Percentiles rank a stretch among this genome's conserved stretches.
Evolutionary conservation across 148 eudicot species (phyloP).

Genomic region (Polygonum maritimum): DNA sequence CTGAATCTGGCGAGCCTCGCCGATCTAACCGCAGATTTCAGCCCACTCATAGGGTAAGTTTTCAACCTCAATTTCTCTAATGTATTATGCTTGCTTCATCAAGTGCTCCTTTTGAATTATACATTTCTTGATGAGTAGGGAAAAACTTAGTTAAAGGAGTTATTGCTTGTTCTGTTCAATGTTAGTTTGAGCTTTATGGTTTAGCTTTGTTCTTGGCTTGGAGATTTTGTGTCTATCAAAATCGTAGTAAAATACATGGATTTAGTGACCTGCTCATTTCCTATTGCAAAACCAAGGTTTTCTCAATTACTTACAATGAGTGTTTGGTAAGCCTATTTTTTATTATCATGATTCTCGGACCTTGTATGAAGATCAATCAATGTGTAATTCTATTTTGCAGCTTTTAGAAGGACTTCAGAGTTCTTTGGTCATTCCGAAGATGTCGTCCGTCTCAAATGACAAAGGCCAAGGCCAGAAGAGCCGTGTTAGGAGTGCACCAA

Average conservation of each 20-base stretch:
- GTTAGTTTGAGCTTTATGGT: not conserved
- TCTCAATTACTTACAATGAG: not conserved
- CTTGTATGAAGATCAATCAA: not conserved
- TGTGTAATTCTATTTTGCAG: constrained; percentile 19
- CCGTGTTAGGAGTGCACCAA: not conserved
- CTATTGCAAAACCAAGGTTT: not conserved
- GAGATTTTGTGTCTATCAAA: not conserved
- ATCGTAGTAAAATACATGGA: not conserved
- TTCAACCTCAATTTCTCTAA: not conserved
- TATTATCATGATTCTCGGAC: not conserved
- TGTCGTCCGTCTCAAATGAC: constrained; percentile 47
- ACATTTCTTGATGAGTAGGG: not conserved
- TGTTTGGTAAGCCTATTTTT: not conserved
- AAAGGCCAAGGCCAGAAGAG: constrained; percentile 25
- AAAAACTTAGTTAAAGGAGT: not conserved
- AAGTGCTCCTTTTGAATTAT: not conserved
- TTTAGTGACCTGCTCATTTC: not conserved
- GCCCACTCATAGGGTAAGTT: constrained; percentile 87
- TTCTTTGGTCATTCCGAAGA: constrained; percentile 45
- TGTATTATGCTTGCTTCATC: not conserved
- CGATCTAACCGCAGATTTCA: constrained; percentile 91
- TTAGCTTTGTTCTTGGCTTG: not conserved
- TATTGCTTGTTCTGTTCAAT: not conserved
- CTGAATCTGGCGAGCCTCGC: constrained; percentile 63
- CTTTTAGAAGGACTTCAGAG: constrained; percentile 69